Base-by-base conservation (phyloP, 345 rosid genomes). In the Jatropha curcas region DNA sequence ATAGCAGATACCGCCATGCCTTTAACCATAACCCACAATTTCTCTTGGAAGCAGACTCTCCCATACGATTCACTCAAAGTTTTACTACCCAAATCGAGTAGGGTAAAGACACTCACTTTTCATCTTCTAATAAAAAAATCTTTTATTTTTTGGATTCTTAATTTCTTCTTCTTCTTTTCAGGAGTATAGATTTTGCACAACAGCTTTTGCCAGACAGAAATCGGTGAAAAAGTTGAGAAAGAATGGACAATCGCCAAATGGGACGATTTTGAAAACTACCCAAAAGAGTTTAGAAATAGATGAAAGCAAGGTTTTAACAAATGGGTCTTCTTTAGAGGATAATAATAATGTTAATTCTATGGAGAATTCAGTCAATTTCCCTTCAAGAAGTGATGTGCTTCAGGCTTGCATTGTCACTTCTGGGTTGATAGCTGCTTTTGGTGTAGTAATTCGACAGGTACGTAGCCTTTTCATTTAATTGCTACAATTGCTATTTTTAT, bases 391-490 rank as follows among this genome's bases (percentile, higher is more conserved):
- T 64, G 82, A 81, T 76, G 98, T 92, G 72, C 94, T 95, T 82
- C 88, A 82, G 76, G 91, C 98, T 0, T 95, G 99, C 61, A 71
- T 76, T 10, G 64, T 86, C 73, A 90, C 98, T 62, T 92, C 96
- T 24, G 96, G 94, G 43, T 76, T 84, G 20, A 80, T 95, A 66
- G 84, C 92, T 78, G 92, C 88, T 73, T 70, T 89, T 55, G 96
- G 92, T 68, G 27, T 86, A 30, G 71, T 87, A 65, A 79, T 90
- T 80, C 83, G 99, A 66, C 88, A 88, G 96, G 96, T 92, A 27
- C 14, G 57, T 27, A 30, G 22, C 34, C 43, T 51, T 14, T 53
- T 25, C 48, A 33, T 37, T 71, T 62, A 19, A 50, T 45, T 20
- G 7, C 20, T 55, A 8, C 24, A n/a, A n/a, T n/a, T n/a, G n/a